These are phyloP conservation scores for Populus hybrid DNA, from an alignment of 441 rosid species.

Conservation along the genomic window DNA sequence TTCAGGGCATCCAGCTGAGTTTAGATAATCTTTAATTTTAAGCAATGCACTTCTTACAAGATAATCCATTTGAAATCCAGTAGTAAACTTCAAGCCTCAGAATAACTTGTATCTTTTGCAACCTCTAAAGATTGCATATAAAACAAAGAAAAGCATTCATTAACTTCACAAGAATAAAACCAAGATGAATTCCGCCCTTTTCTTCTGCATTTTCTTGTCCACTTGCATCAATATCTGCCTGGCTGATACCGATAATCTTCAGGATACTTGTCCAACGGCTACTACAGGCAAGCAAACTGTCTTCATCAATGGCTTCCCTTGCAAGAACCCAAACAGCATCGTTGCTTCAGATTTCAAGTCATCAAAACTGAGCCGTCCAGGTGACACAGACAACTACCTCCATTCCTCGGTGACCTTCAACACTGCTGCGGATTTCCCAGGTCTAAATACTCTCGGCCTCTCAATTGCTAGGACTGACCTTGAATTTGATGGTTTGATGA, in stretches of 20 bases:
- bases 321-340: conserved; percentile 56
- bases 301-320: conserved; percentile 80
- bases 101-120: conserved; percentile 28
- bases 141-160: conserved; percentile 5
- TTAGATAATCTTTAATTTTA: conserved; percentile 31
- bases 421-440: conserved; percentile 68
- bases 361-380: conserved; percentile 36
- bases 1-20: not conserved
- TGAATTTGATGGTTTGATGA: conserved; percentile 45
- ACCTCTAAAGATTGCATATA: conserved; percentile 16
- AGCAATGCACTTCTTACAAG: conserved; percentile 46
- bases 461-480: conserved; percentile 68
- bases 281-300: conserved; percentile 23
- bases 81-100: conserved; percentile 54
- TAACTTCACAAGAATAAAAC: conserved; percentile 1
- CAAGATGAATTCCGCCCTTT: conserved; percentile 35
- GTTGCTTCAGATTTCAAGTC: conserved; percentile 69
- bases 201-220: conserved; percentile 23
- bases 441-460: conserved; percentile 83
- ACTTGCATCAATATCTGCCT: conserved; percentile 22
- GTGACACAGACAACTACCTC: conserved; percentile 58
- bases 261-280: conserved; percentile 67
- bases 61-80: conserved; percentile 42
- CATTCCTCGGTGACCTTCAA: conserved; percentile 41
- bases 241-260: conserved; percentile 51